These are phyloP conservation scores for Penicillium sp. DNA, from an alignment of 2,329 filamentous ascomycete species.

Conservation along the genomic window DNA sequence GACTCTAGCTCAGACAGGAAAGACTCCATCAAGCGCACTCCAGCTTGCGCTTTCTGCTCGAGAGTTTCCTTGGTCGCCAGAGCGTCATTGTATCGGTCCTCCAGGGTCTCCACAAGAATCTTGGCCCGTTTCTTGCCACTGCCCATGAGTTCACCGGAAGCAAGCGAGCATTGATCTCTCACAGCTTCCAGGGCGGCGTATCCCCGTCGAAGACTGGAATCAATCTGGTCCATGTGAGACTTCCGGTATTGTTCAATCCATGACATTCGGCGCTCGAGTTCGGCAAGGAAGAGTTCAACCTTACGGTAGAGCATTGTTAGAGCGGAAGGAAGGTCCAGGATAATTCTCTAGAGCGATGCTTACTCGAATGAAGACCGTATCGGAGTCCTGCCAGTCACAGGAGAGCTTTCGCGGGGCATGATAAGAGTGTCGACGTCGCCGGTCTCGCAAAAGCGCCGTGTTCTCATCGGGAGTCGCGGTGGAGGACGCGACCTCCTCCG, in stretches of 20 bases:
- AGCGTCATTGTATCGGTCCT: constrained; percentile 83
- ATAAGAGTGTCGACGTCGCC: constrained; percentile 49
- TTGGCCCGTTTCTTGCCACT: constrained; percentile 80
- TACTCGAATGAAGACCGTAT: constrained; percentile 49
- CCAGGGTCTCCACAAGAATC: constrained; percentile 89
- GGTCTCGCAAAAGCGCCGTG: constrained; percentile 40
- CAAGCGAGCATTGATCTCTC: constrained; percentile 81
- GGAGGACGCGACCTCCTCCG: constrained; percentile 31
- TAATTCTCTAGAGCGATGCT: constrained; percentile 9
- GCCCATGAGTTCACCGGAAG: constrained; percentile 86
- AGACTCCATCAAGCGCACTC: constrained; percentile 80
- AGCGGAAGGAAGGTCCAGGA: not conserved
- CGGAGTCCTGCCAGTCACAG: constrained; percentile 46
- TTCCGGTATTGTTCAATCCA: constrained; percentile 87
- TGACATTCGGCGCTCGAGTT: constrained; percentile 83
- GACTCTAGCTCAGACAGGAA: constrained; percentile 85
- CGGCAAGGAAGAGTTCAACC: constrained; percentile 62
- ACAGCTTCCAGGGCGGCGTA: constrained; percentile 86
- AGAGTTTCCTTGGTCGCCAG: constrained; percentile 81
- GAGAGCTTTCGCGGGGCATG: constrained; percentile 46
- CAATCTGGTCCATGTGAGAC: constrained; percentile 75
- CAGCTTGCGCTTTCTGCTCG: constrained; percentile 87
- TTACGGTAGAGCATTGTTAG: constrained; percentile 20
- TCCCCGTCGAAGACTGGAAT: constrained; percentile 79
- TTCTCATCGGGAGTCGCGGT: constrained; percentile 36